These are phyloP conservation scores for Ilex paraguariensis DNA, from an alignment of 305 asterid species.

Conservation along the genomic window DNA sequence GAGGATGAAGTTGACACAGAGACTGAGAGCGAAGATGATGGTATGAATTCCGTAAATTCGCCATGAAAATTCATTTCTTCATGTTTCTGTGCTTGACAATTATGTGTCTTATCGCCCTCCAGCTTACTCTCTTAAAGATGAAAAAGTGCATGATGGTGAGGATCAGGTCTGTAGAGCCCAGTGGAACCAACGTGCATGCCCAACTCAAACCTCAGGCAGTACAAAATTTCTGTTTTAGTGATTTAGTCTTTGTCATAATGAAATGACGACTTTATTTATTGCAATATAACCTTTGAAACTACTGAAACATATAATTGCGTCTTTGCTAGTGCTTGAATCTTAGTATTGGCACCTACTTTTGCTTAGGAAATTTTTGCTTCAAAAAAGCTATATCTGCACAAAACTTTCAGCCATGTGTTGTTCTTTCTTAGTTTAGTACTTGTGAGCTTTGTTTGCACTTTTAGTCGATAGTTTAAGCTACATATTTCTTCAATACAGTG, in stretches of 20 bases:
- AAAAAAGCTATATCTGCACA: neutral
- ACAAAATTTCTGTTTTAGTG: constrained; percentile 11
- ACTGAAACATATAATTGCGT: neutral
- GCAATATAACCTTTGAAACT: neutral
- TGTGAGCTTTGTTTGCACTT: too few species aligned
- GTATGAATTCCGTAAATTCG: constrained; percentile 23
- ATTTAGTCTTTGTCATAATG: neutral
- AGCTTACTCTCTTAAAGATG: constrained; percentile 56
- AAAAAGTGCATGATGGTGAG: constrained; percentile 18
- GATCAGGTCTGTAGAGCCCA: constrained; percentile 27
- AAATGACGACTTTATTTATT: neutral
- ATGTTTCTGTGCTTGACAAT: neutral
- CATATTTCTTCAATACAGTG: too few species aligned
- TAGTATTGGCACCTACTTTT: too few species aligned
- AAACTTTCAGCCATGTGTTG: neutral
- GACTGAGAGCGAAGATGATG: constrained; percentile 90
- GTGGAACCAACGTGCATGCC: constrained; percentile 35
- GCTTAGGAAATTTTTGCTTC: neutral
- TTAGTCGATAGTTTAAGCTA: too few species aligned
- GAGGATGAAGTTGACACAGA: constrained; percentile 85
- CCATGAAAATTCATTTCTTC: neutral
- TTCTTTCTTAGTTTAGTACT: too few species aligned
- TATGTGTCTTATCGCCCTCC: constrained; percentile 2
- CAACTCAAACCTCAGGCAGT: constrained; percentile 36
- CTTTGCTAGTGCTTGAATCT: neutral